A percentile compares a stretch with the other conserved stretches of the same genome.
These are phyloP conservation scores for Ophiostoma novo-ulmi DNA, from an alignment of 2,329 filamentous ascomycete genomes.

Conservation along the genomic window DNA sequence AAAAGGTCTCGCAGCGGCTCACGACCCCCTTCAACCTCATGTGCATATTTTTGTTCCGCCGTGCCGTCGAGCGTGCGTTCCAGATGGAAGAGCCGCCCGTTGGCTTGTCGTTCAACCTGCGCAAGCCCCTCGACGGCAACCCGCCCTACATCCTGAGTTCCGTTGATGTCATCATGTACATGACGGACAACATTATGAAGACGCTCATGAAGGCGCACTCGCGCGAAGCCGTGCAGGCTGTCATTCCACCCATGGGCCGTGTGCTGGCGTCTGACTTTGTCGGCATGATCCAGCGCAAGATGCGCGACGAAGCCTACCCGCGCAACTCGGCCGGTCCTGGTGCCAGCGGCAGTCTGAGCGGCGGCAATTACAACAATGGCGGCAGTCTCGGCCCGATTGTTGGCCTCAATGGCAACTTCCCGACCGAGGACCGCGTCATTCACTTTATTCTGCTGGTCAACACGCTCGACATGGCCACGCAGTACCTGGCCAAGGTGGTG, in stretches of 20 bases:
- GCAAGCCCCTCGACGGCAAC: constrained; percentile 62
- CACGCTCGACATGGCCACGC: constrained; percentile 85
- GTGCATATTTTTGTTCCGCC: constrained; percentile 93
- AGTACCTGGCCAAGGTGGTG: constrained; percentile 86
- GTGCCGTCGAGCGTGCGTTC: constrained; percentile 95
- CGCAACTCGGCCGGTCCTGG: constrained; percentile 56
- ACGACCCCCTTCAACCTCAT: constrained; percentile 80
- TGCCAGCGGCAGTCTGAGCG: background rate
- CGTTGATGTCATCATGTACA: constrained; percentile 99
- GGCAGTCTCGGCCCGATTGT: background rate
- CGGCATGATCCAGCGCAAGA: constrained; percentile 94
- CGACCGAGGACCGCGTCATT: constrained; percentile 82
- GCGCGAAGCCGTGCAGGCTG: constrained; percentile 67
- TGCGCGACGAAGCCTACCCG: constrained; percentile 93
- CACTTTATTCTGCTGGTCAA: constrained; percentile 91
- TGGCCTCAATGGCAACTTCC: constrained; percentile 60
- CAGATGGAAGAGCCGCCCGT: constrained; percentile 86
- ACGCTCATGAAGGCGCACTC: constrained; percentile 84
- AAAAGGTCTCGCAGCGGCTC: constrained; percentile 71
- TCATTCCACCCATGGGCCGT: constrained; percentile 71
- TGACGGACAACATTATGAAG: constrained; percentile 86
- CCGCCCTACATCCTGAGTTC: constrained; percentile 90
- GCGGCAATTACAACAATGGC: background rate
- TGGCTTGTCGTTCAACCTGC: constrained; percentile 71
- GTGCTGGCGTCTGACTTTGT: constrained; percentile 87